phyloP scores from a whole-genome alignment of 176 grass and related monocot genomes.

The Bromus sterilis region DNA sequence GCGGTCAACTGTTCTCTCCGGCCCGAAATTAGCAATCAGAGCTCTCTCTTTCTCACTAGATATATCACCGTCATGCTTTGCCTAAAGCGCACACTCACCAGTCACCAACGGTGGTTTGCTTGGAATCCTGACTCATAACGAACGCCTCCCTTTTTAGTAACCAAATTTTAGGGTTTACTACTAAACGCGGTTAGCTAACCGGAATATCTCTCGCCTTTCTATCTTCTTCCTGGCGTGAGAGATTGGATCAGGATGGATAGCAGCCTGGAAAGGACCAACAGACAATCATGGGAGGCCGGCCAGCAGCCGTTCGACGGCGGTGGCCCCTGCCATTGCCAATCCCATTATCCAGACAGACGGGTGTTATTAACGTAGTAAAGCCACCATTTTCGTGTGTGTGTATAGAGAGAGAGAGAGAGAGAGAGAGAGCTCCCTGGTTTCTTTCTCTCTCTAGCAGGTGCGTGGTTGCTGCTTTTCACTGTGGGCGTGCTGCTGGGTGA shows the following conservation, averaged over 20 bases:
- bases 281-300: background rate
- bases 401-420: background rate
- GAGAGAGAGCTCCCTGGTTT: background rate
- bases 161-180: no score
- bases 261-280: background rate
- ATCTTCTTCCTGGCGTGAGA: background rate
- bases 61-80: background rate
- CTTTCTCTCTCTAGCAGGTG: background rate
- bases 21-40: background rate
- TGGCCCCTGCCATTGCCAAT: background rate
- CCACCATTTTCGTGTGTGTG: background rate
- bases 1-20: background rate
- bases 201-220: no score
- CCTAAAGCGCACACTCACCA: background rate
- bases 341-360: background rate
- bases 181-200: no score
- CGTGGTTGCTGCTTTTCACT: background rate
- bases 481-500: background rate
- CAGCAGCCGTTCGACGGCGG: background rate
- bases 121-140: background rate
- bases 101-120: background rate
- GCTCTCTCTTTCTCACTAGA: background rate
- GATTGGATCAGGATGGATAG: background rate
- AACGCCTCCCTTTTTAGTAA: conserved; percentile 5
- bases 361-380: background rate